A percentile compares a stretch with the other conserved stretches of the same genome.
Evolutionary conservation across 352 stramenopile genomes (phyloP).

Genomic region (Pythium phragmitis): DNA sequence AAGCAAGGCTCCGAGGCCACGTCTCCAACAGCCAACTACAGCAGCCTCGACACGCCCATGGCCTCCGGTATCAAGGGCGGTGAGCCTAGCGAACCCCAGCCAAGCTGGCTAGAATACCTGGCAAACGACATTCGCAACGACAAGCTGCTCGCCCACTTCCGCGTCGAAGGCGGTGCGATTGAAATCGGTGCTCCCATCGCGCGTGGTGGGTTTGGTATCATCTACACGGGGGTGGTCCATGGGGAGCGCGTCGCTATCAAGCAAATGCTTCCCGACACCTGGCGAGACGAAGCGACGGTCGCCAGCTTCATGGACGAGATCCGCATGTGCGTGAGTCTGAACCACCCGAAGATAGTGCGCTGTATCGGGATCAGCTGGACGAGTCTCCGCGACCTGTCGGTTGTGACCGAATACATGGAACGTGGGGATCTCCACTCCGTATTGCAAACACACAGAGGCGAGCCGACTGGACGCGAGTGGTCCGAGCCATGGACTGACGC

Average conservation of each 20-base stretch:
- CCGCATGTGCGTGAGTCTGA: conserved; percentile 28
- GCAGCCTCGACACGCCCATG: neutral
- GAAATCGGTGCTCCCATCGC: neutral
- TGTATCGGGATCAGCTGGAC: conserved; percentile 32
- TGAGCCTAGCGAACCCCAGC: neutral
- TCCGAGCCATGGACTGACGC: neutral
- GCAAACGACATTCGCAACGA: conserved; percentile 12
- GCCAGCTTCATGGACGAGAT: conserved; percentile 37
- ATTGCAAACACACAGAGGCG: neutral
- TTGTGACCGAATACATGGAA: conserved; percentile 32
- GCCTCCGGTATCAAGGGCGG: neutral
- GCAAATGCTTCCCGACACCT: conserved; percentile 21
- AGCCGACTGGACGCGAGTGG: neutral
- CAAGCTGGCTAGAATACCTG: neutral
- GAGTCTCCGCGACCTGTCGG: conserved; percentile 27
- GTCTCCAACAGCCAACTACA: neutral
- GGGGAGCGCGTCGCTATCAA: conserved; percentile 13
- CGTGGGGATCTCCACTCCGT: conserved; percentile 25
- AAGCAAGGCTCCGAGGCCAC: neutral
- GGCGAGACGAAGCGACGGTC: conserved; percentile 17
- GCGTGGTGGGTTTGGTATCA: conserved; percentile 14
- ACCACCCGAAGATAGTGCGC: conserved; percentile 34
- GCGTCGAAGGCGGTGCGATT: conserved; percentile 4
- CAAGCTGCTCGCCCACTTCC: neutral
- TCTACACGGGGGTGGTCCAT: conserved; percentile 4